Evolutionary conservation across 2,329 filamentous ascomycete genomes (phyloP), one percentile per base, ranked within the genome.

Genomic region (Cryphonectria carpinicola): DNA sequence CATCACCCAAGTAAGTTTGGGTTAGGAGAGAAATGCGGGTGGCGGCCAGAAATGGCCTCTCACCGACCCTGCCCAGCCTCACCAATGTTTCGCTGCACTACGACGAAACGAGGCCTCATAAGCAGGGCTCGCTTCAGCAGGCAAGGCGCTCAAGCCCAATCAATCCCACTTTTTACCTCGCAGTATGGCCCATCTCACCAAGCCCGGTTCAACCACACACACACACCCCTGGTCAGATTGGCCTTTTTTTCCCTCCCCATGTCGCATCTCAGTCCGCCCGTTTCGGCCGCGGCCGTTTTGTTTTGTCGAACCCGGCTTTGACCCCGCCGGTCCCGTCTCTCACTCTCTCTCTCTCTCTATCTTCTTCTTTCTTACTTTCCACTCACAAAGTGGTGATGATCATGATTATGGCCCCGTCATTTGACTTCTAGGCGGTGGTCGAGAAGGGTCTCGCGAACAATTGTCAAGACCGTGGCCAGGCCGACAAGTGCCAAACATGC

Each of bases 71-170:
- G 19, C 8, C 41, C 25, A 28, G 61, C 41, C n/a, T 64, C 61
- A 41, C 41, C 61, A 46, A 39, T 64, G 41, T 65, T 49, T 49
- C 43, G 41, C 63, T 14, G 63, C 28, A n/a, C 63, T 65, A n/a
- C n/a, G 25, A 49, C 63, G 39, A 49, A 19, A 64, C 13, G 41
- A 65, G 63, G 63, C 63, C 63, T n/a, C 63, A 65, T 65, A 65
- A 65, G 39, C 63, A 28, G 61, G 43, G 37, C 41, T 35, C 39
- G 41, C 63, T 65, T 52, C 39, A 65, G 28, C 41, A 35, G 6
- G 22, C 32, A 13, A 46, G 35, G 11, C 41, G n/a, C 61, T 43
- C 19, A 14, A 64, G 14, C 22, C 37, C 61, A 46, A 37, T n/a
- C 41, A 52, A 65, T 19, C 35, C n/a, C 28, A 39, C 63, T 37